Percentiles rank a stretch among this genome's conserved stretches.
Conservation (phyloP, 1,284 basidiomycete species). For the Ganoderma boninense region DNA sequence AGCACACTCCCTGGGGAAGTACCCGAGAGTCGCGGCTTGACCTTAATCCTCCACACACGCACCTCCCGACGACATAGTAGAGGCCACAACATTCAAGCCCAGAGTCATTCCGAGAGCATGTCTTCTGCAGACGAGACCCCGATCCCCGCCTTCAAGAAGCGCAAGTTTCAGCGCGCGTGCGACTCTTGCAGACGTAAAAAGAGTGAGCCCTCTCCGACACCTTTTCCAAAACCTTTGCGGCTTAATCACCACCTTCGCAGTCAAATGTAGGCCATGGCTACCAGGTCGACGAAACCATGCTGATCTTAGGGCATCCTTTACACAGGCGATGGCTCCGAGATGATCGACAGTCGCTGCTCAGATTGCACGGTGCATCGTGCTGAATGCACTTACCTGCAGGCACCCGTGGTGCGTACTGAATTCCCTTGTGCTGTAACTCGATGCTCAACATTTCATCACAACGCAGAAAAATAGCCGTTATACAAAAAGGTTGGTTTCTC, state of each 20-base stretch:
- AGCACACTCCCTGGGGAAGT: no score
- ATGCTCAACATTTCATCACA: conserved; percentile 43
- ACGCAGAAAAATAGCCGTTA: conserved; percentile 75
- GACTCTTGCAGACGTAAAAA: conserved; percentile 81
- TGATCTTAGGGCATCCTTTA: no score
- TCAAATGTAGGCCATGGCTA: conserved; percentile 30
- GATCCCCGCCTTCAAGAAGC: conserved; percentile 59
- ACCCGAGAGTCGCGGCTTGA: no score
- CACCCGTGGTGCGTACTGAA: conserved; percentile 35
- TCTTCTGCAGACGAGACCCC: conserved; percentile 37
- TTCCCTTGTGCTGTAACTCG: conserved; percentile 37
- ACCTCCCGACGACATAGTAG: no score
- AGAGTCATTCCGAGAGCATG: conserved; percentile 5
- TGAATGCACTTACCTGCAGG: conserved; percentile 80
- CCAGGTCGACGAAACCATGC: no score
- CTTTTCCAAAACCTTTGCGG: background rate
- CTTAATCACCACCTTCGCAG: conserved; percentile 14
- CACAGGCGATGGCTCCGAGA: conserved; percentile 47
- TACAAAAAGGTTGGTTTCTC: conserved; percentile 73
- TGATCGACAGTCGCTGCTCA: conserved; percentile 74
- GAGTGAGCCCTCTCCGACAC: conserved; percentile 51
- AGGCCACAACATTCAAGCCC: no score
- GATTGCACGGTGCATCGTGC: conserved; percentile 78
- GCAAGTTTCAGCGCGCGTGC: conserved; percentile 76
- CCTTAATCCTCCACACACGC: no score